Conservation (phyloP, 768 basidiomycete species). For the Gloeostereum incarnatum region DNA sequence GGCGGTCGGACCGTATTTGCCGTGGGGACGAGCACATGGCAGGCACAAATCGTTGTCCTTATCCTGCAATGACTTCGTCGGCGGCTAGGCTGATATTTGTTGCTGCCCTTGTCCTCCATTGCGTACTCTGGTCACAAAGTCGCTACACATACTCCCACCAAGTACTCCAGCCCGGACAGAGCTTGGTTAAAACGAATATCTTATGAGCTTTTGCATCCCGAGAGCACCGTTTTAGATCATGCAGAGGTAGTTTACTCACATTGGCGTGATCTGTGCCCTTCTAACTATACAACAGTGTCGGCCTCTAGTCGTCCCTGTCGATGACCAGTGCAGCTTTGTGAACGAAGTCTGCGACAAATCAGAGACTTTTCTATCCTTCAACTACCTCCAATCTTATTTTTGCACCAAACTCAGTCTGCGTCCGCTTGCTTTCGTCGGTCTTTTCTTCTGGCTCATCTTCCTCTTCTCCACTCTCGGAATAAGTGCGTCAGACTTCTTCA, state of each 20-base stretch:
- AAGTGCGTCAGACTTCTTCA: conserved; percentile 95
- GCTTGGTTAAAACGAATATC: conserved; percentile 35
- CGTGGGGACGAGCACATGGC: no score
- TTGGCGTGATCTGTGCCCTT: background rate
- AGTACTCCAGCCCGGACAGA: conserved; percentile 9
- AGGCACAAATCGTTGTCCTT: no score
- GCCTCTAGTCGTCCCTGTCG: conserved; percentile 44
- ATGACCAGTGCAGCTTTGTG: conserved; percentile 61
- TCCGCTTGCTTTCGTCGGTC: conserved; percentile 49
- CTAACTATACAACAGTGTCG: conserved; percentile 38
- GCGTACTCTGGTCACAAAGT: conserved; percentile 58
- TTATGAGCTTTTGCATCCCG: conserved; percentile 20
- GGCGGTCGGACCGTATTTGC: no score
- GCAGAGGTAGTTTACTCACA: conserved; percentile 19
- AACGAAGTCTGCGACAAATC: conserved; percentile 43
- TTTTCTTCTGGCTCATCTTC: conserved; percentile 78
- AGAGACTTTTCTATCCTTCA: conserved; percentile 58
- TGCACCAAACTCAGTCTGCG: conserved; percentile 49
- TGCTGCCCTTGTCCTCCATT: conserved; percentile 42
- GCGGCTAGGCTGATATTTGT: conserved; percentile 42
- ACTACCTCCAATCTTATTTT: conserved; percentile 64
- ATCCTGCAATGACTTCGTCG: conserved; percentile 33
- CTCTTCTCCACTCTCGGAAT: conserved; percentile 96
- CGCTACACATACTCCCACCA: conserved; percentile 29
- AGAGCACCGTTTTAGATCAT: conserved; percentile 6